Evolutionary conservation across 1,284 basidiomycete genomes (phyloP).

Genomic region (Inonotus hispidus): DNA sequence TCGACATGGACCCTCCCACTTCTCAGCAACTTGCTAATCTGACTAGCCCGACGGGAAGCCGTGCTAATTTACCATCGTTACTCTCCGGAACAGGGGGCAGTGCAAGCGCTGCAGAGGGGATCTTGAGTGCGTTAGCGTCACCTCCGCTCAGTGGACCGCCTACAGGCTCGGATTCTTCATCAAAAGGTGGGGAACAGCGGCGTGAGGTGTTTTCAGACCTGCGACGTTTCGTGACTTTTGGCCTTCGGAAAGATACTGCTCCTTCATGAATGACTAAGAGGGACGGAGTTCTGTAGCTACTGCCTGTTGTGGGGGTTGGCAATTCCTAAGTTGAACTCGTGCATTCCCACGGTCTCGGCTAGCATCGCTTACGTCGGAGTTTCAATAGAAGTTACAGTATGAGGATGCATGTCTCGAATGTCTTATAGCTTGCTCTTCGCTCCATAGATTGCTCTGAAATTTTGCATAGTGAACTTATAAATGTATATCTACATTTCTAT

Average conservation of each 20-base stretch:
- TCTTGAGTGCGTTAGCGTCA: slow-evolving; percentile 53
- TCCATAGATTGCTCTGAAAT: no score
- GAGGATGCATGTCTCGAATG: no score
- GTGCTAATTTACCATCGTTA: slow-evolving; percentile 43
- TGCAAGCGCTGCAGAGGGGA: slow-evolving; percentile 38
- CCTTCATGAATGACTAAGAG: slow-evolving; percentile 26
- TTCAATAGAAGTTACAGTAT: no score
- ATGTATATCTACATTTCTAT: no score
- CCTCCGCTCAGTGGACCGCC: slow-evolving; percentile 52
- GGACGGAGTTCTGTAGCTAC: background rate
- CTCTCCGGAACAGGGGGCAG: slow-evolving; percentile 27
- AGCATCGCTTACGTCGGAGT: no score
- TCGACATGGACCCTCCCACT: slow-evolving; percentile 86
- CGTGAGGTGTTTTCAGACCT: slow-evolving; percentile 83
- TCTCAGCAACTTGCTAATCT: slow-evolving; percentile 40
- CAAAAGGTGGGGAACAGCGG: slow-evolving; percentile 44
- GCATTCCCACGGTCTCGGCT: no score
- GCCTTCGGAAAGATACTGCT: slow-evolving; percentile 62
- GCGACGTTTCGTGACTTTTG: slow-evolving; percentile 80
- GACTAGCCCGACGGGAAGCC: slow-evolving; percentile 54
- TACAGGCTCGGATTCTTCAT: slow-evolving; percentile 40
- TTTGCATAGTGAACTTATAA: no score
- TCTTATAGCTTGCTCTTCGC: no score
- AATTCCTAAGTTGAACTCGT: no score
- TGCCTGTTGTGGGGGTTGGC: no score